A percentile compares a stretch with the other conserved stretches of the same genome.
These are phyloP conservation scores for Xylaria curta DNA, from an alignment of 495 filamentous ascomycete species.

Conservation along the genomic window DNA sequence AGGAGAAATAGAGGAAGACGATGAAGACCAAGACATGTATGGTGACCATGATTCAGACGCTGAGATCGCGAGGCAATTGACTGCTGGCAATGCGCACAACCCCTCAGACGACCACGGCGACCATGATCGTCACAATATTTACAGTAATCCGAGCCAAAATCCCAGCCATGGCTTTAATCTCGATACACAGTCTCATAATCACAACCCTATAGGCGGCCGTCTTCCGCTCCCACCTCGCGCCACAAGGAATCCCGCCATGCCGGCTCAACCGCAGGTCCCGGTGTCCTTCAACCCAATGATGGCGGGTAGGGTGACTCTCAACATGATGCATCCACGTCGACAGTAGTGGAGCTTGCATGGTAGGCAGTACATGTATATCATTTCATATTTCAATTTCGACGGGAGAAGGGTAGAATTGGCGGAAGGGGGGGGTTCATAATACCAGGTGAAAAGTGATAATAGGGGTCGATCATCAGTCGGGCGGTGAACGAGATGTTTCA, in stretches of 20 bases:
- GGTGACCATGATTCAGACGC: slow-evolving; percentile 24
- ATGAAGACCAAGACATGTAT: slow-evolving; percentile 24
- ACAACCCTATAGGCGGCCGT: not conserved
- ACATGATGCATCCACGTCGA: slow-evolving; percentile 19
- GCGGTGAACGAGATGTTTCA: not conserved
- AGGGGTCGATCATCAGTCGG: not conserved
- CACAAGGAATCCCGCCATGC: slow-evolving; percentile 4
- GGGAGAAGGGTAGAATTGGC: not conserved
- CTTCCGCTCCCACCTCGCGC: slow-evolving; percentile 9
- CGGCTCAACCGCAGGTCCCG: slow-evolving; percentile 2
- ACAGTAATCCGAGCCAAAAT: not conserved
- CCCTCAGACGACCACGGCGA: not conserved
- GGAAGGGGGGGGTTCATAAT: not conserved
- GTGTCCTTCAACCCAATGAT: not conserved
- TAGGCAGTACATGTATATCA: not conserved
- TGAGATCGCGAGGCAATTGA: slow-evolving; percentile 27
- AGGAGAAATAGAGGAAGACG: slow-evolving; percentile 1
- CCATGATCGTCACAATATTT: not conserved
- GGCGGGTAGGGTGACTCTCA: not conserved
- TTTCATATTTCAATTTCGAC: not conserved
- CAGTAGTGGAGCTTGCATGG: not conserved
- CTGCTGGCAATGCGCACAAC: not conserved
- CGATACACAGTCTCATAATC: not conserved
- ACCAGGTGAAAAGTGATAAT: not conserved
- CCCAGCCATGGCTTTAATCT: not conserved